phyloP scores from a whole-genome alignment of 148 eudicot genomes.

The Camellia granthamiana region DNA sequence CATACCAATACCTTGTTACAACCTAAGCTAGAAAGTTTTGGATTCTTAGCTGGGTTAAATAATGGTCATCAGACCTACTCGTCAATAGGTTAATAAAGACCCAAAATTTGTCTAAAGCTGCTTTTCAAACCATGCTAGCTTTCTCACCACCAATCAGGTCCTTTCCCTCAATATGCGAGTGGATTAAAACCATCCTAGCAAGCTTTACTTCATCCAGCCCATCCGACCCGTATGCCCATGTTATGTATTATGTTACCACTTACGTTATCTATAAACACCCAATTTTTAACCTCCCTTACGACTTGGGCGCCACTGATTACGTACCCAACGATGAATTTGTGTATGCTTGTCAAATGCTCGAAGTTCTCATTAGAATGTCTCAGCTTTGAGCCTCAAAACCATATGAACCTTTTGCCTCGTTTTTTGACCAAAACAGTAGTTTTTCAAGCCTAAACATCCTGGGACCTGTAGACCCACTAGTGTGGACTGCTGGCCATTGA shows the following conservation, averaged over 20 bases:
- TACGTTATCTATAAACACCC: constrained; percentile 25
- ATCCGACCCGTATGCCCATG: constrained; percentile 28
- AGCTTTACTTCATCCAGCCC: background rate
- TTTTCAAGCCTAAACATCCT: too few species aligned
- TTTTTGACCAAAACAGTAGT: too few species aligned
- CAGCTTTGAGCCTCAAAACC: too few species aligned
- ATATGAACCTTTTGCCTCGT: too few species aligned
- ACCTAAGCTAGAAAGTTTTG: constrained; percentile 26
- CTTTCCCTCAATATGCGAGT: constrained; percentile 32
- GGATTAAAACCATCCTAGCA: constrained; percentile 28
- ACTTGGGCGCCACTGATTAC: too few species aligned
- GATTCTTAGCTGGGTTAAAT: constrained; percentile 34
- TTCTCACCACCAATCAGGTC: background rate
- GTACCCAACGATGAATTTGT: too few species aligned
- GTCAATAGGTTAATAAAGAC: constrained; percentile 19
- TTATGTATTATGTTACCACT: constrained; percentile 59
- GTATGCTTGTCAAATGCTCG: too few species aligned
- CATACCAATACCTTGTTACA: constrained; percentile 28
- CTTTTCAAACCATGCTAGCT: background rate
- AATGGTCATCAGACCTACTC: constrained; percentile 23
- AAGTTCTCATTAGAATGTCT: too few species aligned
- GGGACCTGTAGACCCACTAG: too few species aligned
- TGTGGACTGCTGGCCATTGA: too few species aligned
- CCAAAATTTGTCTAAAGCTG: constrained; percentile 13
- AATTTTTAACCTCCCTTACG: too few species aligned